Evolutionary conservation across 768 basidiomycete genomes (phyloP), one percentile per base, ranked within the genome.

Genomic region (Suillus lakei): DNA sequence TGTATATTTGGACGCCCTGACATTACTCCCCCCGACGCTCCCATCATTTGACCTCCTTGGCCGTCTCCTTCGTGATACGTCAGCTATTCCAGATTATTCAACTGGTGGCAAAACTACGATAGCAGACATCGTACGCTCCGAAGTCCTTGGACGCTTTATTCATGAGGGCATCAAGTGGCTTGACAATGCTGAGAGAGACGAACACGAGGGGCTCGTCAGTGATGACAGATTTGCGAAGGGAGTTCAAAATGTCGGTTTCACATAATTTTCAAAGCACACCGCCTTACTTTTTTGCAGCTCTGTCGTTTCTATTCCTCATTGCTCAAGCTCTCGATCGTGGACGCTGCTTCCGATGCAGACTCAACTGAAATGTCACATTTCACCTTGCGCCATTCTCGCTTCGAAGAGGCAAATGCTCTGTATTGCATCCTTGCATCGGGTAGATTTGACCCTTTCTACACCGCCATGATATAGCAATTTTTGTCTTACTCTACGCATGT

Each of bases 321-420:
- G 56, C 84, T 92, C 78, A 90, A 89, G 72, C 80, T 86, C 9
- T 77, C 77, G 58, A 84, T 93, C 71, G 83, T 92, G 63, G 90
- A 91, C 70, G 82, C 86, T 2, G 72, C 77, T 8, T 81, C 81
- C n/a, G 91, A 92, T 63, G 83, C 83, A 9, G 91, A 94, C 71
- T 85, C 88, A 0, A 84, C 89, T 6, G 92, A 92, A 78, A 92
- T 94, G 84, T 83, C 84, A 6, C 89, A 92, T 72, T 94, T 94
- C 70, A 86, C 87, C 51, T 81, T 94, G 56, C 85, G 86, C 44
- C 83, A 91, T 70, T 84, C 92, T 13, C 84, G 88, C 3, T 88
- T 92, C 64, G 91, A 91, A 72, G 92, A 93, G 68, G 92, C 92
- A 21, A 92, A 89, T 67, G 74, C 82, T 64, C 82, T 93, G 53